Conservation (phyloP, 2,329 filamentous ascomycete species). For the Dendryphion nanum region DNA sequence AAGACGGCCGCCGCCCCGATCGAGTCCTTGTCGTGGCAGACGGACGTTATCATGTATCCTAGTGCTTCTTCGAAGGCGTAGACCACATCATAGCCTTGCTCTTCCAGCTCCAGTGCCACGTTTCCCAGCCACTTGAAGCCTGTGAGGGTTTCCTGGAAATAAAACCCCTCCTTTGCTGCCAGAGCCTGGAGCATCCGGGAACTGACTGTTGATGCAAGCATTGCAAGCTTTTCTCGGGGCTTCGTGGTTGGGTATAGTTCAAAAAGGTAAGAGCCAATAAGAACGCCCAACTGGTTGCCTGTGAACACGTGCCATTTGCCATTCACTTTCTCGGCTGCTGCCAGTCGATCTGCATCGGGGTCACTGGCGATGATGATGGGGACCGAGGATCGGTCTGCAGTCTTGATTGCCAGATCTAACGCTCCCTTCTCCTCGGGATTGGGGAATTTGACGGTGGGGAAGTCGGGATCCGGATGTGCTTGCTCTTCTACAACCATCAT, state of each 20-base stretch:
- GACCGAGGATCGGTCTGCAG: slow-evolving; percentile 51
- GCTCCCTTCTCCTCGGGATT: slow-evolving; percentile 66
- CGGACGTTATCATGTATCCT: slow-evolving; percentile 64
- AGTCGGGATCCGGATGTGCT: slow-evolving; percentile 60
- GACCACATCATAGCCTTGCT: slow-evolving; percentile 49
- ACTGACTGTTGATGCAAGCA: slow-evolving; percentile 64
- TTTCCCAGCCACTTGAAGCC: slow-evolving; percentile 70
- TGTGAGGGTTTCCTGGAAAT: slow-evolving; percentile 61
- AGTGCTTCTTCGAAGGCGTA: slow-evolving; percentile 67
- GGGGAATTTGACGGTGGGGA: slow-evolving; percentile 63
- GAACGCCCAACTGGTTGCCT: slow-evolving; percentile 63
- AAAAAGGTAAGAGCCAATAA: slow-evolving; percentile 58
- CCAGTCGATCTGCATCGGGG: slow-evolving; percentile 65
- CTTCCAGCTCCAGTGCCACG: slow-evolving; percentile 51
- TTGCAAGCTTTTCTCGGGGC: slow-evolving; percentile 46
- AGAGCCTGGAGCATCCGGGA: slow-evolving; percentile 62
- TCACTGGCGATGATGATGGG: slow-evolving; percentile 61
- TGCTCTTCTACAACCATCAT: slow-evolving; percentile 53
- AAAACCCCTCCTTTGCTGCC: slow-evolving; percentile 54
- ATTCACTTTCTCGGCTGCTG: slow-evolving; percentile 58
- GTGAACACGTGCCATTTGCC: slow-evolving; percentile 61
- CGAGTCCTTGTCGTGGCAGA: slow-evolving; percentile 65
- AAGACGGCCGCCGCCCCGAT: slow-evolving; percentile 61
- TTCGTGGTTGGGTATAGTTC: slow-evolving; percentile 44
- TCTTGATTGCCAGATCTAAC: slow-evolving; percentile 57